Base-by-base conservation (phyloP, 371 early-diverging fungal genomes). In the Blakeslea trispora region DNA sequence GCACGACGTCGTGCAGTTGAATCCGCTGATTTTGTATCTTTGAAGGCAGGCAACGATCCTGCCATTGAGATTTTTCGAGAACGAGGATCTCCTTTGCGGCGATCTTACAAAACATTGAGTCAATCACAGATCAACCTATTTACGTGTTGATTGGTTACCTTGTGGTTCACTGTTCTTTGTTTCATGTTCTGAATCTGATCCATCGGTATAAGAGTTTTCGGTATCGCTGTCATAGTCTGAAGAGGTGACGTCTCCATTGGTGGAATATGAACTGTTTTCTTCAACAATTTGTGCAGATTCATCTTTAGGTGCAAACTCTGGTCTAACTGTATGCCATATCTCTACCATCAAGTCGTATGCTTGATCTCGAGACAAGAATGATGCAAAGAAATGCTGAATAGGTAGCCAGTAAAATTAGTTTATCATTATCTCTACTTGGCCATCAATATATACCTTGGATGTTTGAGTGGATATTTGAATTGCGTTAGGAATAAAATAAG, bases 401-500 rank as follows among this genome's bases (percentile, higher is more conserved):
- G 21, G 8, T 24, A 22, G 23, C 9, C 23, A 40, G 4, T 41
- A 49, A 22, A 47, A 40, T 17, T 13, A 52, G 22, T 28, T 47
- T 7, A 28, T 28, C 28, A 28, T 28, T 3, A 28, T 28, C 7
- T 7, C 28, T 28, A 28, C 28, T 28, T 7, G 28, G 7, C 7
- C 7, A 28, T 28, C 6, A 24, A 32, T 46, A 42, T 37, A 50
- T 75, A 79, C 83, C 67, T 85, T 88, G 11, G 78, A 74, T 40
- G 90, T 87, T 17, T 80, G 63, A 13, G 94, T 92, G 8, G 87
- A 81, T 14, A 96, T 77, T 50, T 85, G 78, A 50, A 96, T 89
- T 5, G 95, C 92, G 63, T 92, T 93, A 32, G 94, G 94, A 50
- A 94, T 90, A 59, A 91, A 87, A 46, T 84, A 85, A 39, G 90